Evolutionary conservation across 2,329 filamentous ascomycete species (phyloP).

Genomic region (Trichoderma hamatum): DNA sequence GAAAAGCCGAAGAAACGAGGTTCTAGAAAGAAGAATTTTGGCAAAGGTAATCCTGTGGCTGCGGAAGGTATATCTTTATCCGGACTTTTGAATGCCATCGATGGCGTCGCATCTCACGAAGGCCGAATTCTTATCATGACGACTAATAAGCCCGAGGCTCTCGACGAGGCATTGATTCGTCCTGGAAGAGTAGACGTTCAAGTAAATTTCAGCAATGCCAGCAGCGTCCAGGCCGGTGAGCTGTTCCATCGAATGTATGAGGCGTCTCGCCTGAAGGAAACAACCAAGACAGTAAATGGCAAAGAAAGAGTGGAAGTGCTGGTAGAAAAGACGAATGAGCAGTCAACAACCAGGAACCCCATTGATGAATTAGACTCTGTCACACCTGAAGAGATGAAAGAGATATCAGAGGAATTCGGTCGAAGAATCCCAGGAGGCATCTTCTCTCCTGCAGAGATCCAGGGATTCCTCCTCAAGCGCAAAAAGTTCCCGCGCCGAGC

Average conservation of each 20-base stretch:
- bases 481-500: constrained; percentile 62
- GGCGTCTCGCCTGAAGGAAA: constrained; percentile 35
- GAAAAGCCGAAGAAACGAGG: constrained; percentile 31
- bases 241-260: constrained; percentile 66
- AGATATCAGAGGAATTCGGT: constrained; percentile 55
- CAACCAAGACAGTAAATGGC: constrained; percentile 11
- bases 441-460: constrained; percentile 65
- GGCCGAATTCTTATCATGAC: constrained; percentile 82
- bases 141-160: constrained; percentile 72
- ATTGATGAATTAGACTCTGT: constrained; percentile 13
- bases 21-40: constrained; percentile 20
- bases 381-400: constrained; percentile 45
- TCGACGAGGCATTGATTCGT: constrained; percentile 74
- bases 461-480: constrained; percentile 65
- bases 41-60: constrained; percentile 29
- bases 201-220: constrained; percentile 65
- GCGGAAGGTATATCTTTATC: constrained; percentile 68
- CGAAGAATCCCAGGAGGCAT: constrained; percentile 53
- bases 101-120: constrained; percentile 79
- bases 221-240: constrained; percentile 56
- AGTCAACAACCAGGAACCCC: constrained; percentile 20
- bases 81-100: constrained; percentile 80
- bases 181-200: constrained; percentile 74
- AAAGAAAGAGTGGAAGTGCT: background rate
- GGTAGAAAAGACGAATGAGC: background rate